Base-by-base conservation (phyloP, 2,329 filamentous ascomycete genomes). In the Simplicillium sp. region DNA sequence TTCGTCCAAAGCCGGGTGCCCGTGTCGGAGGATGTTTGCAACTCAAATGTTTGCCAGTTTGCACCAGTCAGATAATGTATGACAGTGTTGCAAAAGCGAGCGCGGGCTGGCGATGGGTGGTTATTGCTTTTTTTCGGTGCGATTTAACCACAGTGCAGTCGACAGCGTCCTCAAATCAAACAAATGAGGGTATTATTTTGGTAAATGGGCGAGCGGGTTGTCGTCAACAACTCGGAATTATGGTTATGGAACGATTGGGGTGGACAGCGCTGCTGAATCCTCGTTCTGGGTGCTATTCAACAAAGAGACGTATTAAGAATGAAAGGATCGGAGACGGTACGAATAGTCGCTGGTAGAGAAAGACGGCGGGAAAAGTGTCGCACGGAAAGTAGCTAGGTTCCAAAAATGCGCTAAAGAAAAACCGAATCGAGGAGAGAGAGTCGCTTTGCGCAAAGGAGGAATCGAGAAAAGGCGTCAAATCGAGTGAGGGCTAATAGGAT, bases 181-280 rank as follows among this genome's bases (percentile, higher is more conserved):
- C 15, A 18, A 36, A 17, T n/a, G 12, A 14, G 12, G 15, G 32
- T 29, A n/a, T 38, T 34, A 36, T 36, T 25, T 25, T 9, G 20
- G 20, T 25, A 25, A 6, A 11, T 13, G 5, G 12, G 12, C 6
- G 31, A 33, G 31, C 12, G 31, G 39, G 44, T 41, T 44, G n/a
- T 41, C 41, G 41, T 29, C 25, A 42, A 48, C 37, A 46, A 42
- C 20, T 25, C 20, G 20, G 20, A 9, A 25, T 25, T 25, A 46
- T 46, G 44, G 46, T n/a, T 20, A 42, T 40, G 48, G 48, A 25
- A 25, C 20, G 20, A 25, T 25, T 47, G 43, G n/a, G 49, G 46
- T 58, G 67, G 67, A 71, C 68, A 72, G 68, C 68, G 52, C 68
- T 68, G 69, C 68, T 71, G 68, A 63, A 71, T 71, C 68, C 68